Base-by-base conservation (phyloP, 2,329 filamentous ascomycete genomes). In the Colletotrichum godetiae region DNA sequence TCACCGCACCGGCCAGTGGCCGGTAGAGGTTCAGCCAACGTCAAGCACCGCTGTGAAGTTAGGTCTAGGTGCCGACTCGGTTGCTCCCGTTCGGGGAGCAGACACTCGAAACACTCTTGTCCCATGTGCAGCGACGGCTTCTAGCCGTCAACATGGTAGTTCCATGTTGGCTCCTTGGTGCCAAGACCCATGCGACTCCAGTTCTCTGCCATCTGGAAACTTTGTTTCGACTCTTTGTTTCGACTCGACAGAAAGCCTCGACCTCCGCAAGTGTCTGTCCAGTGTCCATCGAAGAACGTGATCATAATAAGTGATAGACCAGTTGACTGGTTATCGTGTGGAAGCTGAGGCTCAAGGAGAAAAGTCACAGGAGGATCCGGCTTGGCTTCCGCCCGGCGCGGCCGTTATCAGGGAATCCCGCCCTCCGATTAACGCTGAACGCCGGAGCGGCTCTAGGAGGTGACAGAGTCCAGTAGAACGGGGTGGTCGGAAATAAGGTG, bases 401-500 rank as follows among this genome's bases (percentile, higher is more conserved):
- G 24, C 27, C 33, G 56, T 29, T 15, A 5, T 52, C 11, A 33
- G 19, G 42, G 12, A 37, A 33, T 7, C 22, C 49, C 19, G 29
- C 49, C 60, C 29, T 24, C 67, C 56, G 55, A 22, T 55, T 53
- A 55, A 73, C 59, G 22, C 70, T 46, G 60, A 73, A 65, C 52
- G 67, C 60, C 71, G 67, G 55, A 4, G 49, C 46, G 15, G 67
- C 46, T 37, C 57, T 33, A 56, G 42, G n/a, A 22, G 42, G 6
- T n/a, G 15, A 19, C n/a, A 35, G 29, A 29, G 22, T 5, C 19
- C 42, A 27, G 19, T n/a, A 52, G 53, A 49, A 33, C 31, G 53
- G 15, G 59, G 46, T 29, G 60, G 42, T 65, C 60, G 67, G 71
- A 71, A 71, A 70, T 65, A 70, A 73, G 67, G 67, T 73, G 61